These are phyloP conservation scores for Suhomyces wounanorum DNA, from an alignment of 1,139 yeast genomes.

Conservation along the genomic window DNA sequence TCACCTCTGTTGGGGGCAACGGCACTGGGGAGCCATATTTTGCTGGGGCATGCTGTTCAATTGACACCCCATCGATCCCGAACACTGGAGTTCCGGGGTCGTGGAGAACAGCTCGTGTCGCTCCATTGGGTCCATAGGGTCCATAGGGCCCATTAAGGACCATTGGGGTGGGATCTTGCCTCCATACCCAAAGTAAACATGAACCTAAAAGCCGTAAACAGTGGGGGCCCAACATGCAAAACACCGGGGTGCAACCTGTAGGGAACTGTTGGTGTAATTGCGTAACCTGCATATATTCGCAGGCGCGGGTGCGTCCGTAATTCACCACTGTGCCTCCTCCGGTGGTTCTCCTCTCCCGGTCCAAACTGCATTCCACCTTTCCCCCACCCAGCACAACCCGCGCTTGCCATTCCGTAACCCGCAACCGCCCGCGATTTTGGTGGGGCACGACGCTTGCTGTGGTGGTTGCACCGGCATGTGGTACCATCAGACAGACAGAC, in stretches of 20 bases:
- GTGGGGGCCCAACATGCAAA: background rate
- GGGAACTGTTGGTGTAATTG: background rate
- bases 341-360: background rate
- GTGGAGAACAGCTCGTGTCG: no score
- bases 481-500: background rate
- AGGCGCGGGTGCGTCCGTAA: background rate
- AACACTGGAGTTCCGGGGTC: background rate
- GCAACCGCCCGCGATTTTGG: background rate
- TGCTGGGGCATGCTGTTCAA: no score
- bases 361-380: background rate
- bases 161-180: no score
- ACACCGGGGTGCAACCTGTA: background rate
- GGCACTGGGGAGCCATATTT: background rate
- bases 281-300: background rate
- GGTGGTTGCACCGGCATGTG: background rate
- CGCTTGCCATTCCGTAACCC: background rate
- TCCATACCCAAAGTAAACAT: background rate
- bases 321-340: background rate
- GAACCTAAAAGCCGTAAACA: background rate
- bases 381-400: background rate
- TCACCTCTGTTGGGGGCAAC: background rate
- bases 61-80: no score
- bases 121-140: no score
- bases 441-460: background rate
- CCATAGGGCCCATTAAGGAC: no score